Percentiles rank a stretch among this genome's conserved stretches.
Conservation (phyloP, 1,284 basidiomycete genomes). For the Porodaedalea pini region DNA sequence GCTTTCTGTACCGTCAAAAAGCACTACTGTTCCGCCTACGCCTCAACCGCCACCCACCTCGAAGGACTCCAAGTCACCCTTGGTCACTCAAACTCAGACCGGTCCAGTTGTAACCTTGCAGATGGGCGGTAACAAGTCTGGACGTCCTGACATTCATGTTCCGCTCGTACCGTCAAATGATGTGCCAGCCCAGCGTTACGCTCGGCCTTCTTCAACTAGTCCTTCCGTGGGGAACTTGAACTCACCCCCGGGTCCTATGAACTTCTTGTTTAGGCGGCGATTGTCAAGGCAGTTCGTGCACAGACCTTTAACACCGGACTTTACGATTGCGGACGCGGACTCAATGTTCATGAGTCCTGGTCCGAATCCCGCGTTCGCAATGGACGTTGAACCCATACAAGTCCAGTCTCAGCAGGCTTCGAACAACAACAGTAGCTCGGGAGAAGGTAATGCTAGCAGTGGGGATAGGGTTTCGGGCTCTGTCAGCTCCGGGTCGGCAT, state of each 20-base stretch:
- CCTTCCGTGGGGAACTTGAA: background rate
- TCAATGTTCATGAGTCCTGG: conserved; percentile 18
- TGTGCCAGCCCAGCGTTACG: background rate
- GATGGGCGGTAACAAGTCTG: conserved; percentile 9
- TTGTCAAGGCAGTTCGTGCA: background rate
- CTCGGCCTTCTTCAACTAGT: background rate
- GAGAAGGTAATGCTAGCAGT: conserved; percentile 12
- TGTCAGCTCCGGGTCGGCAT: conserved; percentile 24
- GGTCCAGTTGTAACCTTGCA: conserved; percentile 14
- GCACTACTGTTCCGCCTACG: background rate
- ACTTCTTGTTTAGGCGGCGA: background rate
- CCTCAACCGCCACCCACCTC: background rate
- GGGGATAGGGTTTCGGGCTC: conserved; percentile 19
- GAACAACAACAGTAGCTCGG: conserved; percentile 19
- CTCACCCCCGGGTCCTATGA: background rate
- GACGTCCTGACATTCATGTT: conserved; percentile 11
- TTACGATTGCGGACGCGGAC: conserved; percentile 20
- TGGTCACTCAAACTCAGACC: background rate
- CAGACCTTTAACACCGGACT: conserved; percentile 12
- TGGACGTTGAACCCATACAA: conserved; percentile 19
- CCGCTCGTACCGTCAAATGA: conserved; percentile 11
- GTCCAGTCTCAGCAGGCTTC: background rate
- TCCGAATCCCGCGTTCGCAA: conserved; percentile 18
- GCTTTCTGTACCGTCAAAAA: background rate
- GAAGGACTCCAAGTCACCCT: background rate